Evolutionary conservation across 345 rosid genomes (phyloP), one percentile per base, ranked within the genome.

Genomic region (Euclidium syriacum): DNA sequence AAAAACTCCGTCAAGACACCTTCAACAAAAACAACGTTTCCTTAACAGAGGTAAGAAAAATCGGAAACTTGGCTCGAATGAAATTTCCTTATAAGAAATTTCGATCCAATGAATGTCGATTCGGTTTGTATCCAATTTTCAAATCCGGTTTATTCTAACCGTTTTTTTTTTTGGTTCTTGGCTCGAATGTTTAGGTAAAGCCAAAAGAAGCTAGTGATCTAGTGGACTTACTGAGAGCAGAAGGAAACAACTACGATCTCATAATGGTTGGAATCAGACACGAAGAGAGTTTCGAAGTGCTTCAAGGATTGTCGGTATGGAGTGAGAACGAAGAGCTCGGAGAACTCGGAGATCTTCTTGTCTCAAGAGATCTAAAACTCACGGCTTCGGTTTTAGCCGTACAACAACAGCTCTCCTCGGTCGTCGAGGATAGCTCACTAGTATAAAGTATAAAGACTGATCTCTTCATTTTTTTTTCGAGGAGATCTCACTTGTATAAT

Each of bases 241-340:
- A 64, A 26, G 66, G 51, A 10, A 19, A 56, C 5, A 46, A 48
- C 5, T 71, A 39, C 65, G 75, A 77, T 20, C 68, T 80, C 2
- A 52, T 80, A 17, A 16, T 74, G 47, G 79, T 52, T 11, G 81
- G 84, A 11, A 74, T 72, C 20, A 68, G 70, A 52, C 84, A 72
- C 41, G 64, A 57, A 23, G 38, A 15, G 0, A 7, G 53, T 7
- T 77, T 68, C 2, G 0, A 55, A 12, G n/a, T 62, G 10, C 38
- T 71, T 42, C 2, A 9, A 12, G 84, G 84, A 23, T 25, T 80
- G 2, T 52, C 75, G 1, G 68, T 60, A 1, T 80, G 81, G 81
- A 65, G 64, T 6, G 75, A 71, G 59, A 29, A 64, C 7, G 68
- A 73, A 4, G 81, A 74, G 22, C 54, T 71, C 20, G 75, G 83